These are phyloP conservation scores for Linnemannia zychae DNA, from an alignment of 192 early-diverging fungal genomes.

Conservation along the genomic window DNA sequence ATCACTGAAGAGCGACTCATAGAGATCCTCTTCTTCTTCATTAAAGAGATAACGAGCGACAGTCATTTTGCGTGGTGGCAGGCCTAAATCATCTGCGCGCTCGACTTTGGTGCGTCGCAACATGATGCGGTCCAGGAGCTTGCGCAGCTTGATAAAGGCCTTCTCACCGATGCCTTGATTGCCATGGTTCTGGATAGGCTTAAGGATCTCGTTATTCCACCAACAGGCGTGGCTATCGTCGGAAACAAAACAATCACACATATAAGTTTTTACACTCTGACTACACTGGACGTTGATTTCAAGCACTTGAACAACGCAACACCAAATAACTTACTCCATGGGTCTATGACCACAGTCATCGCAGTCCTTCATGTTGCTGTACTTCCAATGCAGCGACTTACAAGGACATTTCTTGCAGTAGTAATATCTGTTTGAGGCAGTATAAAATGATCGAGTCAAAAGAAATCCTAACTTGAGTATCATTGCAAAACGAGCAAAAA, in stretches of 20 bases:
- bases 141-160: constrained; percentile 81
- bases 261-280: neutral
- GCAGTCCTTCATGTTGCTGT: constrained; percentile 66
- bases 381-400: constrained; percentile 74
- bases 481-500: neutral
- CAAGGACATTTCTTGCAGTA: constrained; percentile 87
- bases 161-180: constrained; percentile 67
- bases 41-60: constrained; percentile 88
- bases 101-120: constrained; percentile 91
- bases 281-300: neutral
- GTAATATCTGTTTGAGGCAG: constrained; percentile 79
- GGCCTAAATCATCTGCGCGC: constrained; percentile 86
- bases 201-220: constrained; percentile 95
- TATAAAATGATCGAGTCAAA: neutral
- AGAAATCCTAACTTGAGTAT: neutral
- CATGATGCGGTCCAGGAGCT: constrained; percentile 89
- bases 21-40: constrained; percentile 92
- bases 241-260: neutral
- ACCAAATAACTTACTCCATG: constrained; percentile 61
- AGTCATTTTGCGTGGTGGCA: constrained; percentile 87
- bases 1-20: constrained; percentile 84
- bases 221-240: constrained; percentile 72
- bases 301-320: neutral
- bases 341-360: constrained; percentile 70
- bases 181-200: constrained; percentile 90